Conservation (phyloP, 768 basidiomycete species). For the Roridomyces roridus region DNA sequence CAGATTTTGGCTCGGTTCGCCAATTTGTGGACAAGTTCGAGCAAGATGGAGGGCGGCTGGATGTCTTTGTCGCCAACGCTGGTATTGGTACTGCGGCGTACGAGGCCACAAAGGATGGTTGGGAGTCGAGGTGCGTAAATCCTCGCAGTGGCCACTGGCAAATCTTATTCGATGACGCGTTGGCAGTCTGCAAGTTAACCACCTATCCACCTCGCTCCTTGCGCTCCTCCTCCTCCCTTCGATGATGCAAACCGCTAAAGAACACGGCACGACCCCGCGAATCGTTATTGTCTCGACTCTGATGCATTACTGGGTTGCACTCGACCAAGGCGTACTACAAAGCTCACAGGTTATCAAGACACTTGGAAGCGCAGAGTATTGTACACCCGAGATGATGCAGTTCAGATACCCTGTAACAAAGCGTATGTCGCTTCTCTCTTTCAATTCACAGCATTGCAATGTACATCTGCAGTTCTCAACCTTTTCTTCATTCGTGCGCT, state of each 20-base stretch:
- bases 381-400: slow-evolving; percentile 5
- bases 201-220: slow-evolving; percentile 34
- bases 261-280: slow-evolving; percentile 4
- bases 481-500: slow-evolving; percentile 26
- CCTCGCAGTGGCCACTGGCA: no score
- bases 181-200: slow-evolving; percentile 38
- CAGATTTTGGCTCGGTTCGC: slow-evolving; percentile 33
- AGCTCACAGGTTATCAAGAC: slow-evolving; percentile 20
- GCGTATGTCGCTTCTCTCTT: not conserved
- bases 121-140: not conserved
- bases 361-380: slow-evolving; percentile 24
- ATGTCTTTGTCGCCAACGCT: slow-evolving; percentile 20
- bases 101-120: slow-evolving; percentile 4
- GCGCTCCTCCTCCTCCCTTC: slow-evolving; percentile 34
- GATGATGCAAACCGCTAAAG: slow-evolving; percentile 27
- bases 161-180: not conserved
- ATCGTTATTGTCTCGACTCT: slow-evolving; percentile 33
- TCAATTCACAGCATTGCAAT: not conserved
- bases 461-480: slow-evolving; percentile 22
- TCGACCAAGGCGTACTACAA: not conserved
- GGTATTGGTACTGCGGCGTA: not conserved
- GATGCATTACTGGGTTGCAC: slow-evolving; percentile 17
- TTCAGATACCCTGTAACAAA: slow-evolving; percentile 10
- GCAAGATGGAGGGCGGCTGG: slow-evolving; percentile 9
- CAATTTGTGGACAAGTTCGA: slow-evolving; percentile 33